Evolutionary conservation across 768 basidiomycete species (phyloP), one percentile per base, ranked within the genome.

Genomic region (Panellus pusillus): DNA sequence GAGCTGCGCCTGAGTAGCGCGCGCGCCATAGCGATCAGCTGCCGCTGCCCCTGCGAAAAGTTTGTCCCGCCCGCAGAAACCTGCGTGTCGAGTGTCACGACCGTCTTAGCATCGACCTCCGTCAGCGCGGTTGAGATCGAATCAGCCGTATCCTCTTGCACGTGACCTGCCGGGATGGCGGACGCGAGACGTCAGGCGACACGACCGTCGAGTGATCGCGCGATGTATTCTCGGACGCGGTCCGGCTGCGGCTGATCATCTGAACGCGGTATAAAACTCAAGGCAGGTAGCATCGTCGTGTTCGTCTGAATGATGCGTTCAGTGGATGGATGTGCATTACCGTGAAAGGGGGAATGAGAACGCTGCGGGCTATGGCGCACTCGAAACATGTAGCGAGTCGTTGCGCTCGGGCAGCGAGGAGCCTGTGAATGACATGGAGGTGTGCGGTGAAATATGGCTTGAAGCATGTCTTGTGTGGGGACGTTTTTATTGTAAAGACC

Each of bases 31-130:
- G 90, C 87, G 48, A 93, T 88, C 14, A 93, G 72, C 63, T 98
- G 94, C 9, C 93, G 70, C 65, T 98, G 93, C 9, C 95, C 94
- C 54, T 93, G 91, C 1, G 91, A 94, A 69, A 97, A 95, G 72
- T 97, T 96, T 28, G 84, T 78, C 0, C 93, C 93, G 0, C 93
- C 93, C 1, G 90, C 78, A 0, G 91, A 91, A 9, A 96, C 87
- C 55, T 87, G 83, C 0, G 87, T 90, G 17, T 90, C 83, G 4
- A 96, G 76, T 0, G 82, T 77, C 27, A 95, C 73, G 0, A 73
- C 73, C 1, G 75, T 77, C 64, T 81, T 87, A 28, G 63, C 49
- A 18, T 89, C 87, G 2, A 77, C 65, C 19, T 86, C 83, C 0
- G 86, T 87, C 11, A 76, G 69, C 2, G 76, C 29, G 39, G n/a